Evolutionary conservation across 2,329 filamentous ascomycete genomes (phyloP), one percentile per base, ranked within the genome.

Genomic region (Colletotrichum tofieldiae): DNA sequence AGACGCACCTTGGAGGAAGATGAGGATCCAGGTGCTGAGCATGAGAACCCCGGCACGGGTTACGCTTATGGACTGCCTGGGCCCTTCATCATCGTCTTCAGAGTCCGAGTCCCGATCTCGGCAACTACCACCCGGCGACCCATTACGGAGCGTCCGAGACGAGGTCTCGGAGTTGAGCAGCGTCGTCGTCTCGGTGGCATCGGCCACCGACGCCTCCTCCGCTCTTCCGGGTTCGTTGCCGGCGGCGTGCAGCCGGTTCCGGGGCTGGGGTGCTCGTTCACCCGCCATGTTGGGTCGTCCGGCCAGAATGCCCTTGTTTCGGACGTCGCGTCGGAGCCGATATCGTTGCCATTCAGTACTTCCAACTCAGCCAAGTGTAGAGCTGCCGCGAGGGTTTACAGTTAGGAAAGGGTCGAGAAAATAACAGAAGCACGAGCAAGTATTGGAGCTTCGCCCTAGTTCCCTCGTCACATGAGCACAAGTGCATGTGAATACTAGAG

Each of bases 1-100:
- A 43, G 51, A 64, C 78, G 61, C 80, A 88, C 89, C 88, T 84
- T 90, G 89, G 20, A 91, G 79, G 75, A 92, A 91, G 37, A 92
- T 88, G 60, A 91, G 81, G 2, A 86, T 78, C 77, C 88, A 89
- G 75, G 90, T 83, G 74, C 86, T 90, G 52, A 86, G 73, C 18
- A 86, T 82, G 65, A 92, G 87, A 54, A 86, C 82, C 2, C 83
- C 52, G 9, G 79, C 84, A 60, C 87, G 80, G 14, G 77, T 71
- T 16, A 76, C 66, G 12, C 79, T 74, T 47, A 83, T 77, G 2
- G 45, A 75, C 65, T 68, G 76, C 65, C 66, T 78, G 51, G 75
- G 72, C 3, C 51, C 67, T n/a, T 72, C 68, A 2, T 47, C 60
- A 8, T 39, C 45, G 3, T 66, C 70, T n/a, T 56, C 54, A 6